A percentile compares a stretch with the other conserved stretches of the same genome.
phyloP scores from a whole-genome alignment of 2,329 filamentous ascomycete species.

The Sclerotinia minor region DNA sequence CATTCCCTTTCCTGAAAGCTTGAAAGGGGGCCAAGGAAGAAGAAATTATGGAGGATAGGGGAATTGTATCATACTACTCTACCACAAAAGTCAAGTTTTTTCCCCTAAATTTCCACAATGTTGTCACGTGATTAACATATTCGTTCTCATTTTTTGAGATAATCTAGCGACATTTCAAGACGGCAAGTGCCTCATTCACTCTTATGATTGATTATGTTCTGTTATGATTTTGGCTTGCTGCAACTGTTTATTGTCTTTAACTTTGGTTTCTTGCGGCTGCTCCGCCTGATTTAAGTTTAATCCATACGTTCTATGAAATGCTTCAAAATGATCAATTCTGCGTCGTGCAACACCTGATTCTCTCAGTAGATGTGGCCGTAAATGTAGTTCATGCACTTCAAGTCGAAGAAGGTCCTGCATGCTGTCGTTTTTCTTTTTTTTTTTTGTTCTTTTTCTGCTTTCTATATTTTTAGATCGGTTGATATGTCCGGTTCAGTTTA shows the following conservation, averaged over 20 bases:
- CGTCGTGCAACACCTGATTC: background rate
- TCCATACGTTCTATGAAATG: background rate
- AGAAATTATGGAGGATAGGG: background rate
- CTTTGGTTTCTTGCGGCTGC: background rate
- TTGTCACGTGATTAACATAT: background rate
- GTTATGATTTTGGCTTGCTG: too few relatives aligned
- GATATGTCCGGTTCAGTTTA: too few relatives aligned
- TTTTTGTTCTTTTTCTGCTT: too few relatives aligned
- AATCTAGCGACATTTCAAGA: too few relatives aligned
- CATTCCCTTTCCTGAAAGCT: background rate
- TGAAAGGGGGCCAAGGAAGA: too few relatives aligned
- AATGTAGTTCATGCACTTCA: too few relatives aligned
- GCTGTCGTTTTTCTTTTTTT: too few relatives aligned
- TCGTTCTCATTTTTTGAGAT: too few relatives aligned
- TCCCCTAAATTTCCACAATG: background rate
- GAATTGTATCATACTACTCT: constrained; percentile 16
- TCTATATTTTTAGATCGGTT: too few relatives aligned
- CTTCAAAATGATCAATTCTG: background rate
- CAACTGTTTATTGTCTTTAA: background rate
- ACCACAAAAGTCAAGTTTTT: background rate
- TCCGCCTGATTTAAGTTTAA: background rate
- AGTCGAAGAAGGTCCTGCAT: too few relatives aligned
- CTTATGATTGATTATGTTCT: background rate
- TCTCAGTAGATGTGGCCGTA: too few relatives aligned
- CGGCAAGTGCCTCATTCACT: background rate